Conservation (phyloP, 2,329 filamentous ascomycete species). For the Exophiala oligosperma region DNA sequence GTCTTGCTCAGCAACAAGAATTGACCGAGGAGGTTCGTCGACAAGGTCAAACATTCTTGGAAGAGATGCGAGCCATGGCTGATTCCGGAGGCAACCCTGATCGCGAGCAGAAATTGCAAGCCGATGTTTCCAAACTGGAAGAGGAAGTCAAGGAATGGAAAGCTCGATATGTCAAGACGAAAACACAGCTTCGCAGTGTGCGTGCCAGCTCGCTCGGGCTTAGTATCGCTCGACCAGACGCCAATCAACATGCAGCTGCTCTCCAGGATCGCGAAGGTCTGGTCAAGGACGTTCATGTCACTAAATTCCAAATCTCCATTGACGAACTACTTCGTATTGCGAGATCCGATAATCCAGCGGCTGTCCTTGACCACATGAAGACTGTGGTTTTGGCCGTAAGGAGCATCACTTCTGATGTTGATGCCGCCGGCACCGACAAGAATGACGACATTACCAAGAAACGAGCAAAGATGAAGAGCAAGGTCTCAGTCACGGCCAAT, state of each 20-base stretch:
- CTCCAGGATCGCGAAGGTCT: slow-evolving; percentile 72
- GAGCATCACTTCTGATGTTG: slow-evolving; percentile 78
- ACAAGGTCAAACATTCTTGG: slow-evolving; percentile 78
- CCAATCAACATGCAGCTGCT: slow-evolving; percentile 58
- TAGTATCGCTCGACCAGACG: slow-evolving; percentile 45
- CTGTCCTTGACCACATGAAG: slow-evolving; percentile 84
- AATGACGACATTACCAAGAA: slow-evolving; percentile 57
- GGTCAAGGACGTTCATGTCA: slow-evolving; percentile 89
- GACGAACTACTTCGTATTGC: slow-evolving; percentile 84
- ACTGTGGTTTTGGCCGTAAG: slow-evolving; percentile 78
- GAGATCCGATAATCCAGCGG: slow-evolving; percentile 69
- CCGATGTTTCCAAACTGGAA: slow-evolving; percentile 74
- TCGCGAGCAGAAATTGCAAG: slow-evolving; percentile 75
- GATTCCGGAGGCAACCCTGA: slow-evolving; percentile 78
- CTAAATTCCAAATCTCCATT: slow-evolving; percentile 90
- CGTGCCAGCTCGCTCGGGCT: slow-evolving; percentile 78
- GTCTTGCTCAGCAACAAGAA: slow-evolving; percentile 72
- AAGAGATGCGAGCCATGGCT: slow-evolving; percentile 86
- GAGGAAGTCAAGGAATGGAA: slow-evolving; percentile 87
- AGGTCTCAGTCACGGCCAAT: slow-evolving; percentile 90
- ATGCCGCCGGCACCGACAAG: slow-evolving; percentile 52
- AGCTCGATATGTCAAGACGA: slow-evolving; percentile 80
- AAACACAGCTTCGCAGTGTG: slow-evolving; percentile 80
- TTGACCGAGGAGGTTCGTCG: slow-evolving; percentile 83
- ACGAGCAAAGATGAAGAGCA: slow-evolving; percentile 70